Base-by-base conservation (phyloP, 345 rosid species). In the Carallia brachiata region DNA sequence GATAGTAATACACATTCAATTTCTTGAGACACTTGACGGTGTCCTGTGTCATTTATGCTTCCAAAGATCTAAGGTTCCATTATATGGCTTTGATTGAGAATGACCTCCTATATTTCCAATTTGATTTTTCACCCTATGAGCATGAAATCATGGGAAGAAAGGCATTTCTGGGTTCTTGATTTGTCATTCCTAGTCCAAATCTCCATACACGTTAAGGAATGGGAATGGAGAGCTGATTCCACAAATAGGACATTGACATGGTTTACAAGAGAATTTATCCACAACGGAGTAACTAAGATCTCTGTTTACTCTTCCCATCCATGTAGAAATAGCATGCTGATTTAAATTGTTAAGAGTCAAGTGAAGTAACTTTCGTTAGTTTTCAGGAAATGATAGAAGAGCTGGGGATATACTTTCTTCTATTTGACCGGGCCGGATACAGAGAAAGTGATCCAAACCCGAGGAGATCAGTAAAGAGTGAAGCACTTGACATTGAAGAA, bases 351-450 rank as follows among this genome's bases (percentile, higher is more conserved):
- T 19, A 13, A 23, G 53, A 56, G 67, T 57, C 1, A 56, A 74
- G 63, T 31, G 36, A 30, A 66, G 61, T 54, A 61, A 63, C 47
- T 56, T 62, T 75, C 68, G 52, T 75, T 70, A 82, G 81, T 76
- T 78, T 81, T 77, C 94, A 94, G 96, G 96, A 81, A 67, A 52
- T 91, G 47, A 78, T 87, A 62, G 88, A 88, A 60, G 88, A 87
- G 71, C 39, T 82, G 81, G 90, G 89, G 69, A 78, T 94, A 81
- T 85, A 84, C 70, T 73, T 94, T 71, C 75, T 91, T 83, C 68
- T 72, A 61, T 88, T 78, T 27, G 98, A 94, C 76, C 80, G 98
- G 62, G 97, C 98, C 19, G 98, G 98, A 17, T 94, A 94, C 56
- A 96, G 97, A 57, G 93, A 82, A 27, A 94, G 98, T 47, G 95